Evolutionary conservation across 2,329 filamentous ascomycete genomes (phyloP).

Genomic region (Colletotrichum plurivorum): DNA sequence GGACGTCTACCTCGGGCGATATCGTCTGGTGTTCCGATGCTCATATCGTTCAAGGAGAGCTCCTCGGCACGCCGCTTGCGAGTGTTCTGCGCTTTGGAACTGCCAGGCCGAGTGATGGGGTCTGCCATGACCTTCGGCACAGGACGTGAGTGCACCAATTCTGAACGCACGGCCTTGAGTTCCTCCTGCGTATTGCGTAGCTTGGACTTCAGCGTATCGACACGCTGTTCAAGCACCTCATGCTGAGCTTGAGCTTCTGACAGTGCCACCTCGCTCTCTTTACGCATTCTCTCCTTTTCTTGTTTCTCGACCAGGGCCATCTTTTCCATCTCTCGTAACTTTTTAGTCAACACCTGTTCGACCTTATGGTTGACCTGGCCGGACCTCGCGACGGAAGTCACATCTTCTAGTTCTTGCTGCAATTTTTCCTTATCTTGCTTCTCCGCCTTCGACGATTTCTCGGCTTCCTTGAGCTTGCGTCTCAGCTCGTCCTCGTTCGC

Average conservation of each 20-base stretch:
- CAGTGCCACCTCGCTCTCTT: conserved; percentile 66
- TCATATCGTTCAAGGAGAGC: conserved; percentile 59
- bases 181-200: conserved; percentile 79
- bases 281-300: conserved; percentile 61
- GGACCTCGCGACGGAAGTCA: conserved; percentile 71
- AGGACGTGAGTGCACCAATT: conserved; percentile 52
- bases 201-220: conserved; percentile 79
- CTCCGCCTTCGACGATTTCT: conserved; percentile 52
- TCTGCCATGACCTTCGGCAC: conserved; percentile 41
- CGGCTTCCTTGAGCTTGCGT: conserved; percentile 52
- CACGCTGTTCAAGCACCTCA: conserved; percentile 77
- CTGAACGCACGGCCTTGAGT: conserved; percentile 70
- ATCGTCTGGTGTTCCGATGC: conserved; percentile 62
- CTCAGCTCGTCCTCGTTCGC: conserved; percentile 53
- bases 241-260: conserved; percentile 74
- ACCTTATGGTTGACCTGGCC: conserved; percentile 67
- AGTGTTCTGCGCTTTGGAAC: conserved; percentile 49
- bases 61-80: conserved; percentile 64
- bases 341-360: conserved; percentile 56
- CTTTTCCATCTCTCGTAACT: conserved; percentile 53
- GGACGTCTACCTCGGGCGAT: conserved; percentile 57
- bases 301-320: conserved; percentile 57
- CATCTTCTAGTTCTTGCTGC: conserved; percentile 60
- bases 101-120: background rate
- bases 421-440: conserved; percentile 42